phyloP scores from a whole-genome alignment of 2,329 filamentous ascomycete species.

The Penicillium sp. region DNA sequence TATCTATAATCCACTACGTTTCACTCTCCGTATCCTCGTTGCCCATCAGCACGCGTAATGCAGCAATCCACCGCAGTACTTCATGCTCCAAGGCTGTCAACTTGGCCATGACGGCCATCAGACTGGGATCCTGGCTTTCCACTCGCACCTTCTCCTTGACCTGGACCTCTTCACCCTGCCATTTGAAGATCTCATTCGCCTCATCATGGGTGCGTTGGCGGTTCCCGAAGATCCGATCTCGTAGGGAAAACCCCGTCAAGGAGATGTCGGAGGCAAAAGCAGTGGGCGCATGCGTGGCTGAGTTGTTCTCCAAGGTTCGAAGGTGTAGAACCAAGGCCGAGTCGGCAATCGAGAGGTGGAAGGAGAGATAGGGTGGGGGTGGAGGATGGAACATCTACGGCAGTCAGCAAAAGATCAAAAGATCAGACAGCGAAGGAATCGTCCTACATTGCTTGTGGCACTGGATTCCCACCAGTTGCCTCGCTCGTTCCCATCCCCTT shows the following conservation, averaged over 20 bases:
- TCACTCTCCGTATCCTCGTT: conserved; percentile 47
- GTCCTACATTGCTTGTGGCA: conserved; percentile 53
- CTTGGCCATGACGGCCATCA: conserved; percentile 79
- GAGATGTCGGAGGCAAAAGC: conserved; percentile 65
- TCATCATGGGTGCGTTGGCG: conserved; percentile 68
- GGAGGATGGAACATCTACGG: conserved; percentile 55
- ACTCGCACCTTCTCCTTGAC: conserved; percentile 86
- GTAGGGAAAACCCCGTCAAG: conserved; percentile 52
- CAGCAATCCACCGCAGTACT: conserved; percentile 62
- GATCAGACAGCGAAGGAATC: not conserved
- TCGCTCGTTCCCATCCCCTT: conserved; percentile 49
- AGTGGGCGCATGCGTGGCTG: conserved; percentile 51
- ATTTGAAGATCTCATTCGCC: conserved; percentile 68
- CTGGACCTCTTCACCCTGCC: conserved; percentile 63
- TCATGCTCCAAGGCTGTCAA: conserved; percentile 70
- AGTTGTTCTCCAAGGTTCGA: conserved; percentile 63
- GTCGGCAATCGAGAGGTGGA: conserved; percentile 64
- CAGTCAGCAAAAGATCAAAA: conserved; percentile 3
- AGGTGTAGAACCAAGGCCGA: conserved; percentile 64
- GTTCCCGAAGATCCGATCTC: conserved; percentile 49
- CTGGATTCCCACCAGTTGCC: conserved; percentile 53
- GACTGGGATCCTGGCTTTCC: conserved; percentile 79
- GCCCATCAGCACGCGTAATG: conserved; percentile 72
- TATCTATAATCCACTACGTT: conserved; percentile 1
- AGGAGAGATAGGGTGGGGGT: conserved; percentile 62